Conservation (phyloP, 257 asterid genomes). For the Phtheirospermum japonicum region DNA sequence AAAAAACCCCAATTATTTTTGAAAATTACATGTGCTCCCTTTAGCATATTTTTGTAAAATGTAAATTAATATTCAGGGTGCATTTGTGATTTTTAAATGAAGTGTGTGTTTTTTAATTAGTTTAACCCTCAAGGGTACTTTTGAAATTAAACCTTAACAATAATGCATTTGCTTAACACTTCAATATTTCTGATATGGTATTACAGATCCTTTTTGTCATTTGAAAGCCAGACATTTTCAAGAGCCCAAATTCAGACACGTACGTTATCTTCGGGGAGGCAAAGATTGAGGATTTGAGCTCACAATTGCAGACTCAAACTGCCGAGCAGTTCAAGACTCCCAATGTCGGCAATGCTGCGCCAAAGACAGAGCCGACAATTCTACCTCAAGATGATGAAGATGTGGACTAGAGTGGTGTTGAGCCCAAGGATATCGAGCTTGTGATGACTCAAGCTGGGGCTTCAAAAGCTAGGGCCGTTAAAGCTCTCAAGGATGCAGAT, state of each 20-base stretch:
- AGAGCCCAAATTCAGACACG: conserved; percentile 48
- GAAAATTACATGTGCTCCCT: too few species aligned
- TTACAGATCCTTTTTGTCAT: conserved; percentile 49
- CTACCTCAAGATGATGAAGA: conserved; percentile 53
- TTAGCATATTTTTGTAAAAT: too few species aligned
- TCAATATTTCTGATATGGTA: not conserved
- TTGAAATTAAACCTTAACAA: not conserved
- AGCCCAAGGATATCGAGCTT: conserved; percentile 63
- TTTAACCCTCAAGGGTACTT: not conserved
- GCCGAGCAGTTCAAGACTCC: conserved; percentile 62
- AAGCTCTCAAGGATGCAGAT: conserved; percentile 61
- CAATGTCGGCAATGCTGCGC: conserved; percentile 35
- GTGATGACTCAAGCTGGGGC: conserved; percentile 72
- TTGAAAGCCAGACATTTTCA: conserved; percentile 50
- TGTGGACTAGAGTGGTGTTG: conserved; percentile 59
- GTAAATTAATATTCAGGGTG: too few species aligned
- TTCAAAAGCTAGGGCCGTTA: conserved; percentile 54
- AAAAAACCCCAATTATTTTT: too few species aligned
- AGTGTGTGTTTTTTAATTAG: too few species aligned
- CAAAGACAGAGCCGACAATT: conserved; percentile 53
- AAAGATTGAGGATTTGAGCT: conserved; percentile 50
- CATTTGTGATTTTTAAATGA: too few species aligned
- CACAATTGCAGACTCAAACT: conserved; percentile 46
- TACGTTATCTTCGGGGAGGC: conserved; percentile 44
- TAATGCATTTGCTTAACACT: not conserved